phyloP scores from a whole-genome alignment of 2,329 filamentous ascomycete species.

The Lachnellula suecica region DNA sequence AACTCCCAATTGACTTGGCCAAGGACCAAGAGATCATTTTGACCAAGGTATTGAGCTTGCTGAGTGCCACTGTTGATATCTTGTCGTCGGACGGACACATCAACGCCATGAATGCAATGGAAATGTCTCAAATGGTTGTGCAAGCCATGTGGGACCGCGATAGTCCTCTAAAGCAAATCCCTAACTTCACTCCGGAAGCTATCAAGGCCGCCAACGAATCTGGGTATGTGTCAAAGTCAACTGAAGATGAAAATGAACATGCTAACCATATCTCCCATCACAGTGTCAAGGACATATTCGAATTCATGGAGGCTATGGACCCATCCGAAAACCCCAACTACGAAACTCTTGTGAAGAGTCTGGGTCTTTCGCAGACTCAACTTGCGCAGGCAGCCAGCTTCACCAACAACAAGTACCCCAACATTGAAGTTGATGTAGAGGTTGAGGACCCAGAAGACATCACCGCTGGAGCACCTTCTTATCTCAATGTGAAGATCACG shows the following conservation, averaged over 20 bases:
- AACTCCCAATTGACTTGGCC: constrained; percentile 89
- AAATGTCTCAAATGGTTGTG: constrained; percentile 98
- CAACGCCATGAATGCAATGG: constrained; percentile 98
- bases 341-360: constrained; percentile 69
- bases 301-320: constrained; percentile 99
- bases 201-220: constrained; percentile 80
- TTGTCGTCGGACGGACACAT: constrained; percentile 93
- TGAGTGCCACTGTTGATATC: constrained; percentile 92
- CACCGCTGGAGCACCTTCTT: constrained; percentile 75
- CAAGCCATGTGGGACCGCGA: constrained; percentile 99
- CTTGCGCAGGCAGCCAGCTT: constrained; percentile 88
- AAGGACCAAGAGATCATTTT: constrained; percentile 93
- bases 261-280: constrained; percentile 32
- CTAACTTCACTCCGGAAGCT: constrained; percentile 82
- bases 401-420: constrained; percentile 95
- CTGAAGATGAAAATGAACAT: neutral
- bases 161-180: constrained; percentile 95
- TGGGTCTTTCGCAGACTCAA: constrained; percentile 79
- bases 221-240: constrained; percentile 53
- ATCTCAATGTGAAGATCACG: constrained; percentile 80
- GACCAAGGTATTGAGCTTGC: constrained; percentile 78
- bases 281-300: constrained; percentile 89
- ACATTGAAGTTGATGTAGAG: constrained; percentile 87
- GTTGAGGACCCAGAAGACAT: constrained; percentile 80
- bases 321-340: constrained; percentile 88